Conservation (phyloP, 345 rosid species). For the Dovyalis caffra region DNA sequence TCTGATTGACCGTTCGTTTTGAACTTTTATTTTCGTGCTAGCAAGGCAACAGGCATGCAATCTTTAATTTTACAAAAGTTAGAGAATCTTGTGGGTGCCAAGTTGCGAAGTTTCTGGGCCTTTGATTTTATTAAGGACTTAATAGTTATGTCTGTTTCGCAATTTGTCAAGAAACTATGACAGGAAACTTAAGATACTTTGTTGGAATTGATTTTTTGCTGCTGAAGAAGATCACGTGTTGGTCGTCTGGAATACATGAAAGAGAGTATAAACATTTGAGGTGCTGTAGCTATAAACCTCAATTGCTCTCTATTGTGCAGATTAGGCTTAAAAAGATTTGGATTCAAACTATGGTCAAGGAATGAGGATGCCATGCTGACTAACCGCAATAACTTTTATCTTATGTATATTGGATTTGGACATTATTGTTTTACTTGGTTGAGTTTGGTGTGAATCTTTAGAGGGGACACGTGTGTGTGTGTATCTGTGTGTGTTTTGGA, state of each 20-base stretch:
- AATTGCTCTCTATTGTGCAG: not conserved
- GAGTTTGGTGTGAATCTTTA: not conserved
- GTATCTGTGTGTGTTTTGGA: not conserved
- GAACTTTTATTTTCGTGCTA: not conserved
- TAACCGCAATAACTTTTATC: not conserved
- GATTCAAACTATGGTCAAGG: not conserved
- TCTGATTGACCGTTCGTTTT: not conserved
- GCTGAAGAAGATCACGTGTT: not conserved
- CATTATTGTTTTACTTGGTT: not conserved
- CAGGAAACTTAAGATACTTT: not conserved
- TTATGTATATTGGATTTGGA: not conserved
- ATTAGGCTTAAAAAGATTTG: not conserved
- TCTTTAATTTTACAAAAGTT: not conserved
- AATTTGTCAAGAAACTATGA: not conserved
- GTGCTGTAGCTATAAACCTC: not conserved
- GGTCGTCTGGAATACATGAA: not conserved
- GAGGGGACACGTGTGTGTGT: too few species aligned
- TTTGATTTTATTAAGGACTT: not conserved
- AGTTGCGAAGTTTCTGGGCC: not conserved
- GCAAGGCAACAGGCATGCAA: not conserved
- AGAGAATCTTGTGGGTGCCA: not conserved
- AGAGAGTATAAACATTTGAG: not conserved
- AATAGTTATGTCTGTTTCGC: not conserved
- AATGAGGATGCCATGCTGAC: too few species aligned
- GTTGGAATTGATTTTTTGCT: not conserved